Evolutionary conservation across 805 yeast species (phyloP), one percentile per base, ranked within the genome.

Genomic region (Candida stauntonica): DNA sequence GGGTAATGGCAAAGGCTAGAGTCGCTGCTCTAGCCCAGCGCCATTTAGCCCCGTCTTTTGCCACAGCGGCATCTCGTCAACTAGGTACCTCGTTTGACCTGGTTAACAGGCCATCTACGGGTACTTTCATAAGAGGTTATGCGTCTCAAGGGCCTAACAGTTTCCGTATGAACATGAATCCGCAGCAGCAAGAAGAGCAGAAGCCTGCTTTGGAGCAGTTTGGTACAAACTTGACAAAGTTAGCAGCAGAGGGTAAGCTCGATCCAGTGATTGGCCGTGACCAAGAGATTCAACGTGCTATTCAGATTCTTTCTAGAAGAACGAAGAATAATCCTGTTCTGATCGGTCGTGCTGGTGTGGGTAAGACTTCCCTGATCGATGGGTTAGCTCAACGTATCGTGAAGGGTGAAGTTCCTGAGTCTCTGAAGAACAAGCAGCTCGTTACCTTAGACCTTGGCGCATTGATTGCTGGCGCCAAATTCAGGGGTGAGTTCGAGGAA

Each of bases 191-290:
- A 51, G 70, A 70, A 57, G 50, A 69, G 51, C 52, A 68, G 16
- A 72, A 79, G 45, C 84, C 91, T 1, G 94, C 97, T 0, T 64
- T 91, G 43, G 87, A 87, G 51, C 79, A 81, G 54, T 91, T 67
- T 57, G 99, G 96, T 17, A 75, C 84, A 0, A 91, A 93, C 59
- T 64, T 91, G 45, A 93, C 98, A 1, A 78, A 81, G 41, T 60
- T 91, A 48, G 99, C 99, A 2, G 72, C 73, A 45, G 86, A 85
- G 38, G 98, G 98, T 20, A 86, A 86, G 52, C 68, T 91, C 27
- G 99, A 91, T 55, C 99, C 99, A 0, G 98, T 93, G 17, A 93
- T 91, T 54, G 99, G 99, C 3, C 72, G 98, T 46, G 98, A 93
- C 54, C 96, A 89, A 46, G 98, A 93, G 57, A 93, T 91, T 40